These are phyloP conservation scores for Candida sithepensis DNA, from an alignment of 805 yeast species.

Conservation along the genomic window DNA sequence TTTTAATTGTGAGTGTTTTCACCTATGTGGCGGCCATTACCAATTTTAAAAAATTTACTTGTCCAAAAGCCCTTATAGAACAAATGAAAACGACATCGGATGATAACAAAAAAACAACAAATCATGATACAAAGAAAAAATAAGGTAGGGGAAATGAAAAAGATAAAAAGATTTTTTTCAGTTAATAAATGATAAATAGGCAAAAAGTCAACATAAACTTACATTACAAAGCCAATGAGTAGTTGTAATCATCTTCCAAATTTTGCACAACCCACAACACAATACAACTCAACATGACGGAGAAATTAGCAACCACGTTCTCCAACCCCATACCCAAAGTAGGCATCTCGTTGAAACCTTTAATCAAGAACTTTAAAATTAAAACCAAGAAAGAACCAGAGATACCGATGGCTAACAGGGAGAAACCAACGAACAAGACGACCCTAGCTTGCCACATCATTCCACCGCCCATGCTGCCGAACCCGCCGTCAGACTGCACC, in stretches of 20 bases:
- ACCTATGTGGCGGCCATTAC: no score
- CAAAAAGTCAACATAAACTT: neutral
- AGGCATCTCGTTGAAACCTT: slow-evolving; percentile 71
- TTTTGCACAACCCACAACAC: slow-evolving; percentile 92
- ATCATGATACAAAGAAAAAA: no score
- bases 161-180: no score
- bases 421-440: slow-evolving; percentile 86
- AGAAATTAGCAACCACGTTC: slow-evolving; percentile 74
- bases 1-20: no score
- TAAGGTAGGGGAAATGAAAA: no score
- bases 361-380: slow-evolving; percentile 77
- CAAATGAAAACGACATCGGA: no score
- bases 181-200: no score
- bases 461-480: slow-evolving; percentile 29
- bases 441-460: slow-evolving; percentile 94
- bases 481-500: slow-evolving; percentile 28
- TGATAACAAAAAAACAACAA: no score
- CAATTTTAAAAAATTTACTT: no score
- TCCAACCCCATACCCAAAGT: slow-evolving; percentile 92
- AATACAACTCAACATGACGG: slow-evolving; percentile 85
- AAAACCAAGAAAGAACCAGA: slow-evolving; percentile 90
- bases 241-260: slow-evolving; percentile 93
- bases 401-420: slow-evolving; percentile 88
- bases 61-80: no score
- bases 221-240: slow-evolving; percentile 60